A percentile compares a stretch with the other conserved stretches of the same genome.
These are phyloP conservation scores for Sarocladium brachiariae DNA, from an alignment of 2,329 filamentous ascomycete species.

Conservation along the genomic window DNA sequence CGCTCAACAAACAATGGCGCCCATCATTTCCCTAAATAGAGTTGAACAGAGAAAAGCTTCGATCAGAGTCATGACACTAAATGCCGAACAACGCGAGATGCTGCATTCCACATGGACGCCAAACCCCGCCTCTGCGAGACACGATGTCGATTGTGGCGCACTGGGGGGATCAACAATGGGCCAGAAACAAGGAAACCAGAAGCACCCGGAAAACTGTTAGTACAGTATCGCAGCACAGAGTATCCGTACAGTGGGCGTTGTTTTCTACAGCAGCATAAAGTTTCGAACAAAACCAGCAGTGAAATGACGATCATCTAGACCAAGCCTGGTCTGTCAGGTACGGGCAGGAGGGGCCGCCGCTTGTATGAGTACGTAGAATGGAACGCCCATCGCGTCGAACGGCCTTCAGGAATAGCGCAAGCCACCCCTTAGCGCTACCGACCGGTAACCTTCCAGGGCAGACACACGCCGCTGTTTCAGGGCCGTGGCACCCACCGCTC, in stretches of 20 bases:
- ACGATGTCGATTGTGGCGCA: slow-evolving; percentile 10
- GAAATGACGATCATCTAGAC: slow-evolving; percentile 7
- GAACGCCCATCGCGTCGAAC: too few relatives aligned
- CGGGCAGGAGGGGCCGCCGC: too few relatives aligned
- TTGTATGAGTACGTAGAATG: too few relatives aligned
- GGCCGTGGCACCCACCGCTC: neutral
- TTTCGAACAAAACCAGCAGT: slow-evolving; percentile 5
- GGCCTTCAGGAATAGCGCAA: neutral
- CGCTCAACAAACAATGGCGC: neutral
- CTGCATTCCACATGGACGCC: neutral
- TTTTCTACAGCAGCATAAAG: neutral
- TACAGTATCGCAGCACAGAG: too few relatives aligned
- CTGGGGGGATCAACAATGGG: neutral
- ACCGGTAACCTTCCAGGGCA: neutral
- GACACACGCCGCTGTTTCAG: slow-evolving; percentile 1
- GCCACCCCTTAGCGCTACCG: neutral
- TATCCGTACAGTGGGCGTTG: too few relatives aligned
- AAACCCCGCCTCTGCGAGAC: neutral
- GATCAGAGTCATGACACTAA: neutral
- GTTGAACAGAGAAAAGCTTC: too few relatives aligned
- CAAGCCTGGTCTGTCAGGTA: too few relatives aligned
- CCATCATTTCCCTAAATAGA: too few relatives aligned
- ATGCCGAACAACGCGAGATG: slow-evolving; percentile 3
- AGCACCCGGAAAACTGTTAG: neutral
- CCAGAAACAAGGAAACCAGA: slow-evolving; percentile 4